Evolutionary conservation across 2,329 filamentous ascomycete species (phyloP).

Genomic region (Colletotrichum lupini): DNA sequence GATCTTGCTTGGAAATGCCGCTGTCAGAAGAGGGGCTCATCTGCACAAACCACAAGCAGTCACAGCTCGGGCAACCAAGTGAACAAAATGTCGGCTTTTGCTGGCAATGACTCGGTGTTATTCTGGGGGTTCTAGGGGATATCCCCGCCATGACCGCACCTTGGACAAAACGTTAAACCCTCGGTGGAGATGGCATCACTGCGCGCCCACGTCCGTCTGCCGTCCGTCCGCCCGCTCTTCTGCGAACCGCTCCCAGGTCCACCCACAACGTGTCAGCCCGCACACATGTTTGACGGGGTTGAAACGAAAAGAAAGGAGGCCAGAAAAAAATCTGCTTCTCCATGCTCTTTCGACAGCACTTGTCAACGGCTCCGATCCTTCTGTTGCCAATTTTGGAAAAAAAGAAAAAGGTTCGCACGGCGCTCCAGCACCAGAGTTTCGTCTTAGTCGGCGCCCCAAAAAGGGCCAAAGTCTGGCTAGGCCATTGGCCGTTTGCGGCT

Average conservation of each 20-base stretch:
- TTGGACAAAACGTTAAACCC: background rate
- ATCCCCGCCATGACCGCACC: conserved; percentile 18
- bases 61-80: background rate
- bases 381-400: conserved; percentile 12
- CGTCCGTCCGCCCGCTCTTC: background rate
- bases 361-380: background rate
- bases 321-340: background rate
- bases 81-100: conserved; percentile 2
- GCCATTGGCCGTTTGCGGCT: background rate
- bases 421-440: conserved; percentile 15
- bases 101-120: conserved; percentile 14
- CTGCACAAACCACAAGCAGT: conserved; percentile 20
- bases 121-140: conserved; percentile 7
- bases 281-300: conserved; percentile 21
- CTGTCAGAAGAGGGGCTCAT: conserved; percentile 18
- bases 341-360: background rate
- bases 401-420: background rate
- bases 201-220: background rate
- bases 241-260: conserved; percentile 14
- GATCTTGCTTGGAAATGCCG: conserved; percentile 27
- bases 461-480: conserved; percentile 19
- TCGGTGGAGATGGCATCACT: conserved; percentile 11
- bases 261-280: conserved; percentile 21
- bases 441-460: conserved; percentile 12
- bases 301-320: background rate